Conservation (phyloP, 1,139 yeast genomes). For the Scheffersomyces stambukii region DNA sequence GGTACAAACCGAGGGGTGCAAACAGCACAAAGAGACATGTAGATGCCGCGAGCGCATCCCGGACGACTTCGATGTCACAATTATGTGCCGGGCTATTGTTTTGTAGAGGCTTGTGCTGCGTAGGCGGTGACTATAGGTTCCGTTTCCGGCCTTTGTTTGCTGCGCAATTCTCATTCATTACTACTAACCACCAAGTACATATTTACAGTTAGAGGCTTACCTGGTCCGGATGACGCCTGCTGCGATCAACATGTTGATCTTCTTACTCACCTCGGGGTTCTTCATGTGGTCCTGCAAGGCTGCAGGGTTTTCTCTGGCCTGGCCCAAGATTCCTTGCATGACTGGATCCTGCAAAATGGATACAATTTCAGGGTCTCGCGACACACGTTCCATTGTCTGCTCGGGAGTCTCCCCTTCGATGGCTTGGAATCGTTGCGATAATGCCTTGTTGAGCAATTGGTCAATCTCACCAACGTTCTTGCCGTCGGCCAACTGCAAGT, state of each 20-base stretch:
- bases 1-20: too few relatives aligned
- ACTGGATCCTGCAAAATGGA: conserved; percentile 92
- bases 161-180: conserved; percentile 2
- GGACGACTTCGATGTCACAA: too few relatives aligned
- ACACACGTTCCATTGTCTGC: conserved; percentile 86
- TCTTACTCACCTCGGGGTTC: conserved; percentile 88
- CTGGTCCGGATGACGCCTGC: conserved; percentile 97
- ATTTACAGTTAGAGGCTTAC: conserved; percentile 23
- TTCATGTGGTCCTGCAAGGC: conserved; percentile 97
- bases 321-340: conserved; percentile 91
- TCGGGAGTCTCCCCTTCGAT: conserved; percentile 92
- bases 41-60: too few relatives aligned
- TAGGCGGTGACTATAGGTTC: too few relatives aligned
- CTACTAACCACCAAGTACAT: conserved; percentile 1
- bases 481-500: conserved; percentile 57
- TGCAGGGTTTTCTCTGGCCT: conserved; percentile 94
- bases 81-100: too few relatives aligned
- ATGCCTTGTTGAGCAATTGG: conserved; percentile 73
- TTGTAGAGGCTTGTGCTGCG: too few relatives aligned
- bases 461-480: conserved; percentile 76
- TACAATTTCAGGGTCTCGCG: conserved; percentile 92
- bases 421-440: conserved; percentile 72
- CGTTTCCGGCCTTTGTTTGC: neutral
- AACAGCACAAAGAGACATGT: too few relatives aligned
- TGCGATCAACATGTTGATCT: conserved; percentile 86